Base-by-base conservation (phyloP, 345 rosid species). In the Populus deltoides region DNA sequence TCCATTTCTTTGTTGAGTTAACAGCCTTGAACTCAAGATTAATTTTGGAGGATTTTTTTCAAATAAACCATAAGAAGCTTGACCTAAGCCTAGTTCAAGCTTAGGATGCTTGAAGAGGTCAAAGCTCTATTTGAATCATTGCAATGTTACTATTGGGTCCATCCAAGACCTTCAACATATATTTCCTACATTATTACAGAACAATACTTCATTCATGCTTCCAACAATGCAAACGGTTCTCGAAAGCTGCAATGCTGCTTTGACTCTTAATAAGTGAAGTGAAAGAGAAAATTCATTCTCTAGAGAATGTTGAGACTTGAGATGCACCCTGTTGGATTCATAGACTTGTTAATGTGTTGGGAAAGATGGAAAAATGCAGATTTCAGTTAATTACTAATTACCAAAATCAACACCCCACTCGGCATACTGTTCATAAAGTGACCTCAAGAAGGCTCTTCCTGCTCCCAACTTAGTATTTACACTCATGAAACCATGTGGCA, bases 351-450 rank as follows among this genome's bases (percentile, higher is more conserved):
- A 72, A 25, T 24, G 53, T 27, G 68, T 27, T 66, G 59, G 35
- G 31, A 27, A 31, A 47, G 67, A 57, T 39, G 47, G 11, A 36
- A 27, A 68, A 10, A 51, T 15, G 22, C 4, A 39, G 27, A 36
- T 59, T 72, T 65, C 39, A 72, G 27, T 7, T 68, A 71, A 41
- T 6, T 24, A 41, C 24, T 65, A 79, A 57, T 92, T 87, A 94
- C 98, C 91, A 76, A 94, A 93, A 90, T 94, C 98, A 29, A 94
- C 91, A 6, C 98, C 98, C 98, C 98, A 94, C 63, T 89, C 94
- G 1, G 94, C 94, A 80, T 93, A 94, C 79, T 90, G 95, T 75
- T 80, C 78, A 81, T 93, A 90, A 78, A 93, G 94, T 25, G 98
- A 94, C 85, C 87, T 88, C 86, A 94, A 86, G 88, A 94, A 94